Evolutionary conservation across 2,329 filamentous ascomycete genomes (phyloP), one percentile per base, ranked within the genome.

Genomic region (Fusarium bulbicola): DNA sequence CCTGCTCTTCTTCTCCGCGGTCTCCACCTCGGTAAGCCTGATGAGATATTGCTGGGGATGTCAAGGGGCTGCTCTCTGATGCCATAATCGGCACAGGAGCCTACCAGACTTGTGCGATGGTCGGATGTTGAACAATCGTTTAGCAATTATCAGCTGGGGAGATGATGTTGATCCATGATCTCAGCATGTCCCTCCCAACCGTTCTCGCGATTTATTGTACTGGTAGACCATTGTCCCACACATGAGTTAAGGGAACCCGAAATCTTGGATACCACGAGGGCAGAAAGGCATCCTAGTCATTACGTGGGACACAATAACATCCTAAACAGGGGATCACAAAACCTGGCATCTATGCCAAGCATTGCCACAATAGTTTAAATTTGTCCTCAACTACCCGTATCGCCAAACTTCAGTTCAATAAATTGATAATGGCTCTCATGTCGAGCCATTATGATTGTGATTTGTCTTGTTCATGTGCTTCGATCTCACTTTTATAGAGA

Each of bases 401-500:
- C 15, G 24, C 28, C 32, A 6, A 34, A 56, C n/a, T 36, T 28
- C 40, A 58, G 20, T 58, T 21, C 40, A 47, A 28, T 24, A 7
- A n/a, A 28, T 13, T 18, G 40, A n/a, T 10, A 32, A 37, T 30
- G 24, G 21, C 26, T 39, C 16, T 30, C 34, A 28, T 37, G 14
- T 24, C 7, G 37, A 11, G 32, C 24, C 36, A 62, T 45, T 20
- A 36, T 57, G n/a, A 37, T 45, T 28, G 20, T 39, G 8, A 28
- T n/a, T 53, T 68, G 46, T 26, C 52, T 14, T 59, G 26, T 37
- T 60, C 45, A 40, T 72, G 30, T 60, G 37, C 20, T 65, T 61
- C 65, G 54, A 63, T 72, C 53, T 66, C 67, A 68, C 59, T 74
- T 60, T 73, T 53, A 42, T 59, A 50, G 30, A 64, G 40, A 72